These are phyloP conservation scores for Amanita exitialis DNA, from an alignment of 768 basidiomycete genomes.

Conservation along the genomic window DNA sequence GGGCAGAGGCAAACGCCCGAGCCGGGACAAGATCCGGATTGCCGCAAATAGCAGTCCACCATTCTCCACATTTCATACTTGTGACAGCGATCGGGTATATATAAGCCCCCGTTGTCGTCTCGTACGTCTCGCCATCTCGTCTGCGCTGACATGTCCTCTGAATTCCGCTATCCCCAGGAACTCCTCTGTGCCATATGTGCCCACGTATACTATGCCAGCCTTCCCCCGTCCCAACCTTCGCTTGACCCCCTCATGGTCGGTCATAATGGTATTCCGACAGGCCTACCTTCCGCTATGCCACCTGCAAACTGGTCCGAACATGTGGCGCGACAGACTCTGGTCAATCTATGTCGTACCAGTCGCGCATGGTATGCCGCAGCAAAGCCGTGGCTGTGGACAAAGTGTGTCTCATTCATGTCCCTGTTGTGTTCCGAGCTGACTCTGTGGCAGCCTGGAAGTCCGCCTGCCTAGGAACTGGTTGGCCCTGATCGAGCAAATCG, in stretches of 20 bases:
- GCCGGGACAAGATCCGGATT: not conserved
- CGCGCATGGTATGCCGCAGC: constrained; percentile 73
- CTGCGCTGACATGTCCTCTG: not conserved
- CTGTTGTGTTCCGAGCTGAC: not conserved
- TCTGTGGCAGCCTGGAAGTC: constrained; percentile 48
- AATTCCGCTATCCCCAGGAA: constrained; percentile 53
- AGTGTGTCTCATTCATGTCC: constrained; percentile 21
- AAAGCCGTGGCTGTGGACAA: constrained; percentile 84
- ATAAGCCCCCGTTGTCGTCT: constrained; percentile 7
- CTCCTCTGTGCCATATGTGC: constrained; percentile 66
- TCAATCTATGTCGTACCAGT: constrained; percentile 67
- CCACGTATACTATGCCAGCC: constrained; percentile 54
- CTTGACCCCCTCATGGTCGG: constrained; percentile 59
- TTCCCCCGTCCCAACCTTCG: constrained; percentile 44
- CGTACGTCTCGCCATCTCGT: constrained; percentile 6
- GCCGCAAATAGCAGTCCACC: too few relatives aligned
- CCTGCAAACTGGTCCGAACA: constrained; percentile 62
- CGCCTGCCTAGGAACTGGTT: constrained; percentile 82
- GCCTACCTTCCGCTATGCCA: constrained; percentile 66
- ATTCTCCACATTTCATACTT: too few relatives aligned
- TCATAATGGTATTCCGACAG: constrained; percentile 42
- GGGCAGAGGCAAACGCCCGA: not conserved
- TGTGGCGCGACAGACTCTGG: constrained; percentile 52
- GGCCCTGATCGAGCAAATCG: constrained; percentile 67
- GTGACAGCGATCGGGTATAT: not conserved